Base-by-base conservation (phyloP, 768 basidiomycete genomes). In the Mycena rebaudengoi region DNA sequence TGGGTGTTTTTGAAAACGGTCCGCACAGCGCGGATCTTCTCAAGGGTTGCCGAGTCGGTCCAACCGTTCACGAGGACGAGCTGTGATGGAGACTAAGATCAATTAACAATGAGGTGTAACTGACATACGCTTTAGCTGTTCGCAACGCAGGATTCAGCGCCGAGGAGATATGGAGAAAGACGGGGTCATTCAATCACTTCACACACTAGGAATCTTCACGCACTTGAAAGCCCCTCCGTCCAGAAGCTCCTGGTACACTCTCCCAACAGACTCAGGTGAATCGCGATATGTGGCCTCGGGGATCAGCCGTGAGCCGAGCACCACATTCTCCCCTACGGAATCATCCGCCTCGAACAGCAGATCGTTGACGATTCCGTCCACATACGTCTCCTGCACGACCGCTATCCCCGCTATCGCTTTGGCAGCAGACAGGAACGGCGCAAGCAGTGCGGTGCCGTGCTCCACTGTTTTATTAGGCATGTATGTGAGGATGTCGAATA, bases 131-230 rank as follows among this genome's bases (percentile, higher is more conserved):
- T 64, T 79, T 78, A 0, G 79, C 78, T 1, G 68, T 71, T 57
- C 77, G 67, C 79, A 78, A 79, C 26, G 71, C 73, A 10, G 76
- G 76, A 46, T 70, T 69, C 18, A 80, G 66, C 13, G 78, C 76
- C 10, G 69, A 73, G 26, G 65, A 65, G 20, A 79, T 69, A 30
- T 74, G 20, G 48, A 29, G 16, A 33, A 40, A 37, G 44, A 39
- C 7, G 44, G 8, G 25, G 33, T n/a, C 12, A 14, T 59, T 40
- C n/a, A n/a, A n/a, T n/a, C n/a, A n/a, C n/a, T n/a, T n/a, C n/a
- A n/a, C n/a, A n/a, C n/a, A n/a, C n/a, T n/a, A n/a, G n/a, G n/a
- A n/a, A n/a, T n/a, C n/a, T n/a, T 18, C 25, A 69, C 68, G 39
- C 50, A 23, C 56, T 18, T 39, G 20, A 51, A 18, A 3, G 63